Evolutionary conservation across 148 eudicot species (phyloP), one percentile per base, ranked within the genome.

Genomic region (Heliosperma pusillum): DNA sequence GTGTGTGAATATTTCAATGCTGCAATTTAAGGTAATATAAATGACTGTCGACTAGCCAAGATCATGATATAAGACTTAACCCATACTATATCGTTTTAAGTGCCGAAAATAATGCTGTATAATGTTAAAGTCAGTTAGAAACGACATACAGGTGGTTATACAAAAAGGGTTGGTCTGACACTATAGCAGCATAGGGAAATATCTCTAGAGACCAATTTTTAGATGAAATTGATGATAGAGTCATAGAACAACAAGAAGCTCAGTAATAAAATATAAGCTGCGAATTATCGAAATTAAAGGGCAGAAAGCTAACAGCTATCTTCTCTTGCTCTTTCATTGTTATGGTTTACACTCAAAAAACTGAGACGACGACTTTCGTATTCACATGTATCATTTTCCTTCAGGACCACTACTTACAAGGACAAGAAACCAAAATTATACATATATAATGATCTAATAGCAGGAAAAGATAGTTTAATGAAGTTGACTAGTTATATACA

Each of bases 1-100:
- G 56, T 91, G 97, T 79, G 87, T 91, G 84, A 85, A 91, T 74
- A 89, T 83, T 79, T 89, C 91, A 69, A 91, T 81, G 69, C 97
- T 91, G 86, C 75, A 75, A 72, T 21, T 58, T 16, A 50, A 29
- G 55, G 44, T 33, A 20, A 0, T 22, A 70, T 17, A 47, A 47
- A 47, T 47, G 53, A 47, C 53, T 10, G 53, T 47, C 53, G 1
- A 10, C 16, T 47, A 10, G 15, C 53, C 53, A 47, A 47, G n/a
- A n/a, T n/a, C n/a, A 10, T 47, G 11, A 1, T 10, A 15, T 13
- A 11, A 11, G 53, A 47, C 16, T 11, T 10, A 47, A 47, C 53
- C 53, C 53, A 11, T 9, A 10, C 15, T 47, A 11, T 10, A 1
- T 47, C 53, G 15, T 11, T 47, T 47, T 47, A 11, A 47, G 15